Evolutionary conservation across 805 yeast genomes (phyloP), one percentile per base, ranked within the genome.

Genomic region (Candida glaebosa): DNA sequence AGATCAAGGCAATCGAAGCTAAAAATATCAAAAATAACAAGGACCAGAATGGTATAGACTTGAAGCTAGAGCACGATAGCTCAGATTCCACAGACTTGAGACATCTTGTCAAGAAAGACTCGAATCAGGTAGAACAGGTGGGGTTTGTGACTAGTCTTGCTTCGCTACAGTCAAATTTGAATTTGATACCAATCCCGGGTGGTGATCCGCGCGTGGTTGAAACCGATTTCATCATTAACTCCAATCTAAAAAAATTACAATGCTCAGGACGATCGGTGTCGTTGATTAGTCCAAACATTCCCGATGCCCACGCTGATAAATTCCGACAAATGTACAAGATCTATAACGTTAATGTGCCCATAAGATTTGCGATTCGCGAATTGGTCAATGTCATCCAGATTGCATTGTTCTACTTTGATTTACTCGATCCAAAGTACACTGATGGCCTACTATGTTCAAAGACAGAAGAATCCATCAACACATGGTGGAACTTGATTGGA

Each of bases 201-300:
- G 90, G 90, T 1, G 78, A 78, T 45, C 53, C 65, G 5, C 62
- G 75, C 20, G 61, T 67, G 0, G 68, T 78, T 2, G 78, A 82
- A 70, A 69, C 69, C 16, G 61, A 67, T 34, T 91, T 87, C 56
- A 75, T 77, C 38, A 79, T 87, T 7, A 90, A 89, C 56, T 81
- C 86, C 41, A 82, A 89, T 61, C 65, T 93, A 52, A 78, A 84
- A 49, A 77, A 87, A 51, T 59, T 89, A 39, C 80, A 82, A 17
- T 91, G 98, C 61, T 84, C 88, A 40, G 95, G 97, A 7, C 70
- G 99, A 44, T 81, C 96, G 0, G 83, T 89, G 0, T 70, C 89
- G 35, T 63, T 88, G 25, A 69, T 86, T 9, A 71, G 81, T n/a
- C 62, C 61, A 10, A 70, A 71, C 22, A 87, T 96, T 0, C 67